Percentiles rank a stretch among this genome's conserved stretches.
phyloP scores from a whole-genome alignment of 257 asterid species.

The Ilex asprella region DNA sequence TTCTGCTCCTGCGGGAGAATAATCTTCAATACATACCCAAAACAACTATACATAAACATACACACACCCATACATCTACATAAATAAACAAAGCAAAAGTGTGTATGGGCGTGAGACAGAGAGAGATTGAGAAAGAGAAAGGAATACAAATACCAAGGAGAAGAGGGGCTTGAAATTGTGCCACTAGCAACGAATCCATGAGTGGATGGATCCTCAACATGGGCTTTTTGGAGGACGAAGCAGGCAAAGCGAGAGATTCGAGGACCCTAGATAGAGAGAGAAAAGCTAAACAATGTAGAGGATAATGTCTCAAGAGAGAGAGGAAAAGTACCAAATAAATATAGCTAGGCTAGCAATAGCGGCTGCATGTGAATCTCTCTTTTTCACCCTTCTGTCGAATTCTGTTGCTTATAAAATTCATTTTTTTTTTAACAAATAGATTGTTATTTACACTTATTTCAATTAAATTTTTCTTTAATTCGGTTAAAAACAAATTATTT shows the following conservation, averaged over 20 bases:
- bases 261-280: conserved; percentile 16
- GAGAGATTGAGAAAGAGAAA: neutral
- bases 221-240: conserved; percentile 38
- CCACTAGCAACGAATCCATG: conserved; percentile 38
- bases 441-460: too few species aligned
- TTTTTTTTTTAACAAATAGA: too few species aligned
- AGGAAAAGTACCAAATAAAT: neutral
- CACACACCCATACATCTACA: neutral
- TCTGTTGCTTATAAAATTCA: too few species aligned
- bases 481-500: too few species aligned
- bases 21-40: conserved; percentile 1
- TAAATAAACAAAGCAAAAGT: neutral
- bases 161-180: conserved; percentile 17
- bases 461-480: too few species aligned
- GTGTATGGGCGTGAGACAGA: neutral
- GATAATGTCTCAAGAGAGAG: conserved; percentile 7
- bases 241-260: conserved; percentile 14
- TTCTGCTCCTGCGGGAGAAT: conserved; percentile 3
- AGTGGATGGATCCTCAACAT: conserved; percentile 43
- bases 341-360: too few species aligned
- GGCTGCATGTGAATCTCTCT: too few species aligned
- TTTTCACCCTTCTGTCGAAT: too few species aligned
- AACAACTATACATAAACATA: neutral
- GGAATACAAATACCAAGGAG: conserved; percentile 10
- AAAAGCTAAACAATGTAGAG: conserved; percentile 28